Conservation (phyloP, 441 rosid species). For the Erodium texanum region DNA sequence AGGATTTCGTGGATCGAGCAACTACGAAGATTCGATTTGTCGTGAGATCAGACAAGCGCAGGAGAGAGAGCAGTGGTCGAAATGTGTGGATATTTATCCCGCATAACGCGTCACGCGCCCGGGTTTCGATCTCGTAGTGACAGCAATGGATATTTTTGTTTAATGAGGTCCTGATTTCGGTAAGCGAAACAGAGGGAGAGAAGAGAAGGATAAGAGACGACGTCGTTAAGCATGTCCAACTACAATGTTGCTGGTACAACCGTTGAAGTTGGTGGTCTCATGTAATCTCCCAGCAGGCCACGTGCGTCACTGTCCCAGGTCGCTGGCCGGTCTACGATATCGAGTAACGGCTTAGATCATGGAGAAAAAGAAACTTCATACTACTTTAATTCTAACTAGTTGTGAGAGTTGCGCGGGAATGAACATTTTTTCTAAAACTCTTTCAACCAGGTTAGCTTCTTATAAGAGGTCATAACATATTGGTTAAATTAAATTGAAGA, state of each 20-base stretch:
- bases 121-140: not conserved
- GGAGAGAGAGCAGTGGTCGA: not conserved
- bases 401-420: too few species aligned
- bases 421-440: too few species aligned
- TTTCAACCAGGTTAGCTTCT: too few species aligned
- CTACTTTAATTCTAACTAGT: too few species aligned
- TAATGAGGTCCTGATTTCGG: not conserved
- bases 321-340: not conserved
- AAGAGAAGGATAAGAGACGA: not conserved
- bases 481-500: too few species aligned
- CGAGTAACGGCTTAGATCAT: too few species aligned
- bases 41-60: not conserved
- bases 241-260: not conserved
- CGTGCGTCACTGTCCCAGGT: not conserved
- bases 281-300: not conserved
- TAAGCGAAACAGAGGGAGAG: not conserved
- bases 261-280: not conserved
- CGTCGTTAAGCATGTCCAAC: too few species aligned
- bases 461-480: too few species aligned
- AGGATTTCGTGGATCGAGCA: not conserved
- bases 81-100: not conserved
- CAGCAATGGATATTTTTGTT: not conserved
- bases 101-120: not conserved
- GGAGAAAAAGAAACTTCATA: too few species aligned
- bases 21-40: not conserved